Conservation (phyloP, 1,284 basidiomycete species). For the Anthracocystis panici-leucophaei region DNA sequence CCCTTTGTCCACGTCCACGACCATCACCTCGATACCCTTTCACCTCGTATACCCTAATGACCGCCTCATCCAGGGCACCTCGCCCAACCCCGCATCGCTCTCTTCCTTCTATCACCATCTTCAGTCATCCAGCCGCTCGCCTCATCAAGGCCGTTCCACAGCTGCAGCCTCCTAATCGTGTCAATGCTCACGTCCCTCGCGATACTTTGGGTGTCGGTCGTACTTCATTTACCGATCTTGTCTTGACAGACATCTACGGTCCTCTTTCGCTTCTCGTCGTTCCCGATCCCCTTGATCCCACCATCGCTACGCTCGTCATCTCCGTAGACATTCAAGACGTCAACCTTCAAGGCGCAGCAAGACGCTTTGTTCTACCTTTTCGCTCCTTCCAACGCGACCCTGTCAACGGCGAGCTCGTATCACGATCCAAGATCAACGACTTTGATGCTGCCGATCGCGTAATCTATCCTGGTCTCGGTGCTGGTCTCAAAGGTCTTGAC, state of each 20-base stretch:
- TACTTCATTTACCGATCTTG: slow-evolving; percentile 21
- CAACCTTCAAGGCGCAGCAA: slow-evolving; percentile 25
- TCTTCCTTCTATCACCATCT: slow-evolving; percentile 41
- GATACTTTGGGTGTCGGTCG: slow-evolving; percentile 39
- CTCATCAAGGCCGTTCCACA: slow-evolving; percentile 51
- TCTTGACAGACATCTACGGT: slow-evolving; percentile 42
- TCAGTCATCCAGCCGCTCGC: slow-evolving; percentile 44
- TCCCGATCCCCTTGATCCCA: slow-evolving; percentile 38
- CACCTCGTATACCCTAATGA: slow-evolving; percentile 6
- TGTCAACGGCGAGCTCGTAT: slow-evolving; percentile 19
- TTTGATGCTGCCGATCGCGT: slow-evolving; percentile 38
- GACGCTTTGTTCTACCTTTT: slow-evolving; percentile 50
- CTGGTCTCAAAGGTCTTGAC: slow-evolving; percentile 41
- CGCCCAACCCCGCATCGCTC: slow-evolving; percentile 10
- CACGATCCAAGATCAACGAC: slow-evolving; percentile 21
- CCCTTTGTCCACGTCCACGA: background rate
- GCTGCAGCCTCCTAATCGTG: slow-evolving; percentile 20
- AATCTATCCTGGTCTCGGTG: slow-evolving; percentile 48
- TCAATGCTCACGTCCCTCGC: slow-evolving; percentile 38
- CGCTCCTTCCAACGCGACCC: slow-evolving; percentile 43
- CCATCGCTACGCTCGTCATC: slow-evolving; percentile 48
- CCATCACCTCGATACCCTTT: background rate
- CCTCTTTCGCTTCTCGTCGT: slow-evolving; percentile 44
- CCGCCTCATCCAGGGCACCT: background rate
- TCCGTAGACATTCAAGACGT: slow-evolving; percentile 34